Percentiles rank a stretch among this genome's conserved stretches.
phyloP scores from a whole-genome alignment of 2,329 filamentous ascomycete species.

The Fusarium ambrosium region DNA sequence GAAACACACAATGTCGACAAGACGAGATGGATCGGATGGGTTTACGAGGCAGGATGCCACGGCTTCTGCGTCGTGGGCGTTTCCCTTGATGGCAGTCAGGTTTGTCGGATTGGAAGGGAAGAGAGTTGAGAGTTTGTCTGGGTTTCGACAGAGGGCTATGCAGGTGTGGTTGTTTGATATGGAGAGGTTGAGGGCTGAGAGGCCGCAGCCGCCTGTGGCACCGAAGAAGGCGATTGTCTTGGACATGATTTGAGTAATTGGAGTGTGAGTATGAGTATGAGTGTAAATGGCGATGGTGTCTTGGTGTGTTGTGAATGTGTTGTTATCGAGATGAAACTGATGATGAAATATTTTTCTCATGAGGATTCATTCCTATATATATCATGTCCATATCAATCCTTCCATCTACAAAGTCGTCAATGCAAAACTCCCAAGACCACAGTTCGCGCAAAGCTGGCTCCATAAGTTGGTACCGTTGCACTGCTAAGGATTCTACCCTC shows the following conservation, averaged over 20 bases:
- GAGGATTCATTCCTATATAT: conserved; percentile 20
- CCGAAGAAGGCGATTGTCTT: conserved; percentile 55
- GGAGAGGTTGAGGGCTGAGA: conserved; percentile 53
- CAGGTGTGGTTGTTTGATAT: conserved; percentile 56
- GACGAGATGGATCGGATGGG: conserved; percentile 40
- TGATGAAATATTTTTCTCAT: neutral
- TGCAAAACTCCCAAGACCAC: neutral
- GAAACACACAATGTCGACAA: conserved; percentile 57
- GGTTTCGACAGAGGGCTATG: conserved; percentile 57
- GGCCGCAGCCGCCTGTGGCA: conserved; percentile 58
- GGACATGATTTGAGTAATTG: conserved; percentile 25
- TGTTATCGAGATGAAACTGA: neutral
- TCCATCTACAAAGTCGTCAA: neutral
- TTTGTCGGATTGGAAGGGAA: conserved; percentile 48
- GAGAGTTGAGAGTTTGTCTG: conserved; percentile 55
- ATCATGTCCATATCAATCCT: conserved; percentile 6
- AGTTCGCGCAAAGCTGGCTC: neutral
- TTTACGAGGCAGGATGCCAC: conserved; percentile 51
- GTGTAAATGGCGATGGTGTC: conserved; percentile 3
- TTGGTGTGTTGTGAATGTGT: neutral
- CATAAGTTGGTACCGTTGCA: neutral
- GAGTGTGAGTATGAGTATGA: neutral
- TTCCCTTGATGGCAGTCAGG: conserved; percentile 55
- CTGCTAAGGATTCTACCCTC: neutral
- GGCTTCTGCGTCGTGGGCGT: conserved; percentile 52